phyloP scores from a whole-genome alignment of 2,329 filamentous ascomycete genomes.

The Apiospora marii region DNA sequence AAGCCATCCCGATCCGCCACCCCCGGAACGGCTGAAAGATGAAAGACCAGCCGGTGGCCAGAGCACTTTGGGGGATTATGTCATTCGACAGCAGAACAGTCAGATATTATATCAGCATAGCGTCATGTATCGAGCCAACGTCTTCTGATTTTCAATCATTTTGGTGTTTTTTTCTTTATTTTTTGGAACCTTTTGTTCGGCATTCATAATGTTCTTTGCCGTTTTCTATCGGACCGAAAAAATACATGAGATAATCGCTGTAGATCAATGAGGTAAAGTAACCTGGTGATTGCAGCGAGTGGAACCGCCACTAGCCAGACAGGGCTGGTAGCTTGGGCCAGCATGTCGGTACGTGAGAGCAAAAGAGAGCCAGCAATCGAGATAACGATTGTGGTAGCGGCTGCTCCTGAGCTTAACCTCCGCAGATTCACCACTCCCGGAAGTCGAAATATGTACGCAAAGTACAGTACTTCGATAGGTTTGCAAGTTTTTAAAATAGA shows the following conservation, averaged over 20 bases:
- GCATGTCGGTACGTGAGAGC: neutral
- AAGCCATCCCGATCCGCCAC: conserved; percentile 6
- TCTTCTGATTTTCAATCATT: neutral
- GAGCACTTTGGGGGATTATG: neutral
- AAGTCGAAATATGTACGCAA: too few species aligned
- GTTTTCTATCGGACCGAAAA: conserved; percentile 6
- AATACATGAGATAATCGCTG: neutral
- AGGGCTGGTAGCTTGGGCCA: conserved; percentile 11
- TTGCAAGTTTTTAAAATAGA: neutral
- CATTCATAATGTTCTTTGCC: neutral
- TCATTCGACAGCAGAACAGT: neutral
- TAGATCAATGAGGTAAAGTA: neutral
- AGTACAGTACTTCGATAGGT: neutral
- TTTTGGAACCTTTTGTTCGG: neutral
- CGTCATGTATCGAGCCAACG: neutral
- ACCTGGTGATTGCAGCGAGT: neutral
- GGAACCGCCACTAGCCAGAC: neutral
- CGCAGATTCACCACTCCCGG: neutral
- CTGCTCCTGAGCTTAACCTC: neutral
- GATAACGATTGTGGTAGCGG: neutral
- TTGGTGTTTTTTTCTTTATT: neutral
- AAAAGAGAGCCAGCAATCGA: neutral
- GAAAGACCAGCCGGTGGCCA: neutral
- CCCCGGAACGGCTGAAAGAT: neutral
- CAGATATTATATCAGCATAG: neutral